Base-by-base conservation (phyloP, 352 stramenopile genomes). In the Phytophthora parvispora region DNA sequence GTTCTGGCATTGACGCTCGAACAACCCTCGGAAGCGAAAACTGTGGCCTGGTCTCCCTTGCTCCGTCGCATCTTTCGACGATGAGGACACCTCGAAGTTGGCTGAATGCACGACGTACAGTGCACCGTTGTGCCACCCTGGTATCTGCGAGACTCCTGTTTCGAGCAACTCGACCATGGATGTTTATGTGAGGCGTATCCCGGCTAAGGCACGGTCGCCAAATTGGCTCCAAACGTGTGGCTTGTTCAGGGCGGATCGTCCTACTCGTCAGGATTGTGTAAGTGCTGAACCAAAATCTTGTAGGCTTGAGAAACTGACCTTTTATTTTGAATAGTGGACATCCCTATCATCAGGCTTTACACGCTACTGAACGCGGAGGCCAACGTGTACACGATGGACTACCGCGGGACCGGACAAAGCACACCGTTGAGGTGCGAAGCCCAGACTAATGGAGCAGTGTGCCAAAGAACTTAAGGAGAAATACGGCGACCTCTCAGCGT, bases 301-400 rank as follows among this genome's bases (percentile, higher is more conserved):
- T 18, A 8, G 10, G 6, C 8, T 60, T 27, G 15, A 32, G 22
- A 45, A 22, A 27, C 60, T 48, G n/a, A n/a, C n/a, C n/a, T n/a
- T n/a, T n/a, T n/a, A n/a, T n/a, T n/a, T n/a, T n/a, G n/a, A n/a
- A 20, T 52, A 84, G 73, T 81, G 72, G 76, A 84, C 24, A 52
- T 31, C 5, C 40, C 29, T 15, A 75, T 84, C 65, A 24, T 61
- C 5, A 28, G 28, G 1, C 29, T 81, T 2, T 60, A 73, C 18
- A 16, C 34, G 10, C 6, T 40, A 20, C 34, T 74, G 4, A 16
- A 63, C 10, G 64, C 56, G 31, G 32, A 52, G 5, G 73, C 74
- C 13, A 80, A 82, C 24, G 54, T 84, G 13, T 82, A 85, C 54
- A 84, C 71, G 45, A 81, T 85, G 71, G 74, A 85, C 52, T 64